Percentiles rank a stretch among this genome's conserved stretches.
phyloP scores from a whole-genome alignment of 306 rosid species.

The Glycyrrhiza uralensis region DNA sequence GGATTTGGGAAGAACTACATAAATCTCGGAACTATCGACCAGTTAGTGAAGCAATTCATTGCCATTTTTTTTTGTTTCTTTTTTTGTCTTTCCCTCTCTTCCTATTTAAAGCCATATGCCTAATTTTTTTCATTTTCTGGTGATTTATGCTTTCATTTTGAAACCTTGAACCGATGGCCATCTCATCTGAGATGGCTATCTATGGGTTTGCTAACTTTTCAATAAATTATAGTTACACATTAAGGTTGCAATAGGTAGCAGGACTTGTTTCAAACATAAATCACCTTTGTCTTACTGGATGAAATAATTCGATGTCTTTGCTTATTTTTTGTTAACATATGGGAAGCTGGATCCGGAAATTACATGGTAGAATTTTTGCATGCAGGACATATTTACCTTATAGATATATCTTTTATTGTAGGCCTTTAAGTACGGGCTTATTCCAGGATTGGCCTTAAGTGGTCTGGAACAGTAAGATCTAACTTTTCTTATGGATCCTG shows the following conservation, averaged over 20 bases:
- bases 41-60: constrained; percentile 45
- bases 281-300: background rate
- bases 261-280: background rate
- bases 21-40: constrained; percentile 80
- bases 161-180: background rate
- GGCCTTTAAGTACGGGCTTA: constrained; percentile 87
- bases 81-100: background rate
- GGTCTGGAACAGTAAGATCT: constrained; percentile 84
- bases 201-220: background rate
- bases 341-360: background rate
- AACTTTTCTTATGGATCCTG: constrained; percentile 21
- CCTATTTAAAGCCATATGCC: background rate
- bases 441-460: constrained; percentile 87
- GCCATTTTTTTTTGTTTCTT: background rate
- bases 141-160: constrained; percentile 13
- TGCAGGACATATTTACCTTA: constrained; percentile 1
- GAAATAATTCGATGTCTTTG: background rate
- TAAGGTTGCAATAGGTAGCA: background rate
- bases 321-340: background rate
- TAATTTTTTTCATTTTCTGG: background rate
- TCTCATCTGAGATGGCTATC: constrained; percentile 1
- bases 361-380: constrained; percentile 1
- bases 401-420: constrained; percentile 27
- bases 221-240: constrained; percentile 1
- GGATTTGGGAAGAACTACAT: constrained; percentile 94